phyloP scores from a whole-genome alignment of 768 basidiomycete genomes.

The Ramaria sp. region DNA sequence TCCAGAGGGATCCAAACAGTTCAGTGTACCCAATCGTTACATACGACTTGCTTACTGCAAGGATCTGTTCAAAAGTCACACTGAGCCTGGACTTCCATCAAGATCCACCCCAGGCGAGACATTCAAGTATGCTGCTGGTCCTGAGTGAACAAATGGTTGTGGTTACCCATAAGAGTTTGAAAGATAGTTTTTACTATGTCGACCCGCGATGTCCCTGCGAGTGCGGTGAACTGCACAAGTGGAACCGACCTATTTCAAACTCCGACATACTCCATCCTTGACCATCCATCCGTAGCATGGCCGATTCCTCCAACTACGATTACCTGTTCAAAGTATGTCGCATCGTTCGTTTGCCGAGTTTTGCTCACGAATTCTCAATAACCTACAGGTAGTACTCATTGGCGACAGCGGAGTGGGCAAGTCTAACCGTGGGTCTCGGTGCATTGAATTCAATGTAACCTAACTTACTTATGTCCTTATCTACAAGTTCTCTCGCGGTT shows the following conservation, averaged over 20 bases:
- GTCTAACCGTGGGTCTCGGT: slow-evolving; percentile 59
- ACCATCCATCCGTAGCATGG: slow-evolving; percentile 36
- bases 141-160: no score
- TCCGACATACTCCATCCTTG: slow-evolving; percentile 15
- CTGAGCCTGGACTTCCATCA: no score
- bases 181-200: no score
- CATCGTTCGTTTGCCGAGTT: background rate
- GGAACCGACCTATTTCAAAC: background rate
- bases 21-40: no score
- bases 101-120: no score
- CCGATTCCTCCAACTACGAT: slow-evolving; percentile 94
- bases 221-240: no score
- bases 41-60: no score
- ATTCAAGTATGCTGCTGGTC: no score
- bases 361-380: background rate
- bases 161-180: no score
- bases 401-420: slow-evolving; percentile 99
- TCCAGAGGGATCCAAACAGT: no score
- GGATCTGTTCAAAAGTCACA: no score
- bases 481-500: slow-evolving; percentile 92
- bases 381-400: slow-evolving; percentile 83
- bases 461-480: slow-evolving; percentile 8
- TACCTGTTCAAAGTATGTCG: slow-evolving; percentile 90
- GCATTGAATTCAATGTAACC: slow-evolving; percentile 7
- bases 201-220: no score